phyloP scores from a whole-genome alignment of 495 filamentous ascomycete species.

The Xylaria castorea region DNA sequence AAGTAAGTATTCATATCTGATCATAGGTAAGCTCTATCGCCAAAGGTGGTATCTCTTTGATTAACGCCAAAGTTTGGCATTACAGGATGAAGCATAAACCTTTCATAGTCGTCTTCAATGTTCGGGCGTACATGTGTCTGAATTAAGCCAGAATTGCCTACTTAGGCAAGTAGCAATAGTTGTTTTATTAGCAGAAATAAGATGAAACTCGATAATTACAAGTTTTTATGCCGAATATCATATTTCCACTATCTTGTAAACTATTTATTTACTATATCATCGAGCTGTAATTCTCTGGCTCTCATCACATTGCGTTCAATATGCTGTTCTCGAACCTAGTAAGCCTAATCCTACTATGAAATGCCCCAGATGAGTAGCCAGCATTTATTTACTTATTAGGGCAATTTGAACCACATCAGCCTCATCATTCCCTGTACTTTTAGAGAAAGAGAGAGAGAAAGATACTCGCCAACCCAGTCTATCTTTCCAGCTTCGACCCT shows the following conservation, averaged over 20 bases:
- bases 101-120: not conserved
- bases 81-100: not conserved
- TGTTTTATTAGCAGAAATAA: not conserved
- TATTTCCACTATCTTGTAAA: not conserved
- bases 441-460: not conserved
- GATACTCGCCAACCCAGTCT: not conserved
- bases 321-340: not conserved
- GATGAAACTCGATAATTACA: not conserved
- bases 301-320: not conserved
- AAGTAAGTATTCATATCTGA: not conserved
- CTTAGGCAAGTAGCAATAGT: not conserved
- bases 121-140: not conserved
- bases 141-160: not conserved
- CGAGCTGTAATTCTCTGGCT: not conserved
- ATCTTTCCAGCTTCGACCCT: not conserved
- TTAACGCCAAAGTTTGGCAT: not conserved
- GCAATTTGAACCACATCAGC: not conserved
- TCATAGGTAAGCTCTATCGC: not conserved
- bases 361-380: not conserved
- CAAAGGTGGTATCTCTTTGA: not conserved
- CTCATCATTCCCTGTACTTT: not conserved
- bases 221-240: not conserved
- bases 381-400: not conserved
- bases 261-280: not conserved
- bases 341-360: not conserved